These are phyloP conservation scores for Macroventuria anomochaeta DNA, from an alignment of 2,329 filamentous ascomycete species.

Conservation along the genomic window DNA sequence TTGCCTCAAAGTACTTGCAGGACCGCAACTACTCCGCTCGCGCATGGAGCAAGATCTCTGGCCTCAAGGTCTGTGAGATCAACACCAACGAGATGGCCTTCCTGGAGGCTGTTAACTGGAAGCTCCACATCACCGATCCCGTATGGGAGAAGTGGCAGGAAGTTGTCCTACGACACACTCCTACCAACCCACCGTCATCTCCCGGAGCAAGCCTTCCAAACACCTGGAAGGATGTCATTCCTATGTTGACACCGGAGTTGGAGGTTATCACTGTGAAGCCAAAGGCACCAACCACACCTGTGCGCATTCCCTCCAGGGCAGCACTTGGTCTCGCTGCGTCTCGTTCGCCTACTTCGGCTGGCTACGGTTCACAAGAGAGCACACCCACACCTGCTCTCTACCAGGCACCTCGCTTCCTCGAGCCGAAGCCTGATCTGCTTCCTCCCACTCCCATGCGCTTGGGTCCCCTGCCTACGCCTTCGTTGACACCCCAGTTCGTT, in stretches of 20 bases:
- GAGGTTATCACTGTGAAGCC: conserved; percentile 55
- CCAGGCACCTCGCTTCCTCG: conserved; percentile 56
- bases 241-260: conserved; percentile 63
- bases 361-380: conserved; percentile 49
- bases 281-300: conserved; percentile 38
- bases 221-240: conserved; percentile 60
- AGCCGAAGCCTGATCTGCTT: conserved; percentile 58
- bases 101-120: conserved; percentile 88
- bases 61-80: conserved; percentile 90
- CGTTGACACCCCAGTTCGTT: conserved; percentile 64
- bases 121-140: conserved; percentile 88
- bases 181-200: conserved; percentile 56
- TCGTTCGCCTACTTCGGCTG: conserved; percentile 33
- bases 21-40: conserved; percentile 97
- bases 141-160: conserved; percentile 94
- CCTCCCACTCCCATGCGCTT: conserved; percentile 63
- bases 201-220: conserved; percentile 47
- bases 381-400: conserved; percentile 52
- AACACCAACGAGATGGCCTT: conserved; percentile 97
- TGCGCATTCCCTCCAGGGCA: conserved; percentile 33
- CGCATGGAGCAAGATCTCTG: conserved; percentile 99
- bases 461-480: conserved; percentile 66
- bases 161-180: conserved; percentile 84
- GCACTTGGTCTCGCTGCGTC: conserved; percentile 32
- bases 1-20: conserved; percentile 97